Conservation (phyloP, 2,329 filamentous ascomycete genomes). For the Bipolaris oryzae region DNA sequence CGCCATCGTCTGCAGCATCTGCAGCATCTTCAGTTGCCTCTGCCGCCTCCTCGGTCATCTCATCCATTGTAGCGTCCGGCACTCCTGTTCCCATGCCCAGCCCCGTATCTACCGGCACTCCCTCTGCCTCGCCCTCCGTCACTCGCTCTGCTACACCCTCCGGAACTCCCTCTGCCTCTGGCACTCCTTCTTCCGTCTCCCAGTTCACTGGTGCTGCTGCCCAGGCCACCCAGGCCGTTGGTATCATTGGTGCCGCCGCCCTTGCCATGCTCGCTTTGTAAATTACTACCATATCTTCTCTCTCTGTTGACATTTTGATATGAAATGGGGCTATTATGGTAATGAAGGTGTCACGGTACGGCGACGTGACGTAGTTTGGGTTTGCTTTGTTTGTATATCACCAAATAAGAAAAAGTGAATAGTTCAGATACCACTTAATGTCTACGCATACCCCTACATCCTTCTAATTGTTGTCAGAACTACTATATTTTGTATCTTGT, state of each 20-base stretch:
- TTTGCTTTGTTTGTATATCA: not conserved
- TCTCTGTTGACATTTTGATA: not conserved
- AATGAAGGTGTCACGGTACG: not conserved
- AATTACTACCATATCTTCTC: constrained; percentile 10
- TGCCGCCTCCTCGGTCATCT: constrained; percentile 8
- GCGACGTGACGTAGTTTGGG: not conserved
- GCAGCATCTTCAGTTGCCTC: constrained; percentile 10
- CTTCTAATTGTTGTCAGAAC: not conserved
- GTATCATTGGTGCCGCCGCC: constrained; percentile 44
- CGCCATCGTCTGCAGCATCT: not conserved
- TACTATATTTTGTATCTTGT: too few relatives aligned
- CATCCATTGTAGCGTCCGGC: constrained; percentile 11
- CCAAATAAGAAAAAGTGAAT: not conserved
- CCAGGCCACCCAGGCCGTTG: constrained; percentile 41
- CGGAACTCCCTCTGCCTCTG: constrained; percentile 14
- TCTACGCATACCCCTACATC: not conserved
- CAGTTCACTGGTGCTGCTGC: constrained; percentile 46
- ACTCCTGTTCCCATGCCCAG: constrained; percentile 17
- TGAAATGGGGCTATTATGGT: not conserved
- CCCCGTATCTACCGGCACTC: not conserved
- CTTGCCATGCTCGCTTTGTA: constrained; percentile 47
- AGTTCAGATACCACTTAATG: not conserved
- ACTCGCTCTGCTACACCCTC: constrained; percentile 1
- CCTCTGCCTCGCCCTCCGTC: constrained; percentile 8
- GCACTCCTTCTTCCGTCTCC: constrained; percentile 5